Evolutionary conservation across 2,329 filamentous ascomycete genomes (phyloP), one percentile per base, ranked within the genome.

Genomic region (Colletotrichum spaethianum): DNA sequence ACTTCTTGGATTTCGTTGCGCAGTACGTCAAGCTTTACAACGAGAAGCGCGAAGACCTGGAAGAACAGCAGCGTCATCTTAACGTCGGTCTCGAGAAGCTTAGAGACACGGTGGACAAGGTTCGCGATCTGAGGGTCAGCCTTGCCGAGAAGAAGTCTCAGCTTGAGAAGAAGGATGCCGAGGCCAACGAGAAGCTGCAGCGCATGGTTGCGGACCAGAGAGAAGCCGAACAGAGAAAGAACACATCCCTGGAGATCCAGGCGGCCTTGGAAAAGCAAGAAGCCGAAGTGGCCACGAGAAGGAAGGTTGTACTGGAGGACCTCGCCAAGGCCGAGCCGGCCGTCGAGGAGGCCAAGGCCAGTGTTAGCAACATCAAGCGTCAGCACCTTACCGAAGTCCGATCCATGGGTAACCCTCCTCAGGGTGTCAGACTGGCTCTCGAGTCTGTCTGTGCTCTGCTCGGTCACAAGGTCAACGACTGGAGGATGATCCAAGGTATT

Each of bases 61-160:
- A 99, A 82, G 96, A 99, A 81, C 96, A 99, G 82, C 96, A 99
- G 80, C 93, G 96, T 38, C 96, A 99, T 88, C 88, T 99, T 74
- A 99, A 99, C 78, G 95, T 98, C 68, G 97, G 96, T 87, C 89
- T 99, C 2, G 96, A 99, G 85, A 99, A 99, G 82, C 87, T 99
- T 36, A 91, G 94, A 76, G 96, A 98, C 83, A 99, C 96, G 2
- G 95, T 98, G 28, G 95, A 98, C 82, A 98, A 99, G 85, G 96
- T 99, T 67, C 92, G 94, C 73, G 96, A 98, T 81, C 88, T 99
- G 72, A 92, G 96, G 77, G 92, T 90, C 76, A 98, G 95, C 82
- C 88, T 99, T 70, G 95, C 95, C 1, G 92, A 97, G 83, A 99
- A 99, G 89, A 97, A 98, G 85, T 91, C 89, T 1, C 94, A 98